These are phyloP conservation scores for Vairimorpha ceranae DNA, from an alignment of 371 early-diverging fungal genomes.

Conservation along the genomic window DNA sequence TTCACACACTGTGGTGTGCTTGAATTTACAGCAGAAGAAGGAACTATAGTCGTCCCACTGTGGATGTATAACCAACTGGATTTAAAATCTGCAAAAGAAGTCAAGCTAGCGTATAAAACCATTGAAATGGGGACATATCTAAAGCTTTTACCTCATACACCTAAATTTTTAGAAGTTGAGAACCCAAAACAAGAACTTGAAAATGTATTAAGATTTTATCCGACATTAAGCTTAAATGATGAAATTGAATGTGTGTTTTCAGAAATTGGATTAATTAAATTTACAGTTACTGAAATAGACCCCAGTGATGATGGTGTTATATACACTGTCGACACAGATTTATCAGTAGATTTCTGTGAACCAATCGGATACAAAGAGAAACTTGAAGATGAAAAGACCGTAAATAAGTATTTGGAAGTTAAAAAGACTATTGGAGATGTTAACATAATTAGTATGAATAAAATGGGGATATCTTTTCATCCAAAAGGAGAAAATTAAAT, in stretches of 20 bases:
- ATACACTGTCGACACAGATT: constrained; percentile 91
- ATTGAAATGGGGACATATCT: constrained; percentile 81
- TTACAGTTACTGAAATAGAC: constrained; percentile 79
- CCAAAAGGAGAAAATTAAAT: not conserved
- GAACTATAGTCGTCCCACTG: constrained; percentile 80
- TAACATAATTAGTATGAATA: constrained; percentile 24
- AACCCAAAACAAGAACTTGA: constrained; percentile 97
- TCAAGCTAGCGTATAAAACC: constrained; percentile 71
- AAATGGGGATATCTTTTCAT: constrained; percentile 12
- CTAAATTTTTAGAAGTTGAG: constrained; percentile 88
- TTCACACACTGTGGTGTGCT: constrained; percentile 87
- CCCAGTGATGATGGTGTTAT: constrained; percentile 71
- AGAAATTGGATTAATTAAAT: constrained; percentile 70
- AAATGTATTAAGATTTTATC: constrained; percentile 81
- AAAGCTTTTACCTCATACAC: constrained; percentile 89
- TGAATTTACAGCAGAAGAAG: constrained; percentile 94
- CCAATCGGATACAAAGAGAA: constrained; percentile 86
- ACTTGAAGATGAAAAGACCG: constrained; percentile 58
- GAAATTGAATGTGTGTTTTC: constrained; percentile 83
- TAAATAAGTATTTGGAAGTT: constrained; percentile 36
- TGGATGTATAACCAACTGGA: constrained; percentile 92
- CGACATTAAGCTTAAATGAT: constrained; percentile 83
- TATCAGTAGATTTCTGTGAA: constrained; percentile 92
- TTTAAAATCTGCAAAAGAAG: constrained; percentile 69
- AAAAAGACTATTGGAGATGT: not conserved